Evolutionary conservation across 768 basidiomycete species (phyloP), one percentile per base, ranked within the genome.

Genomic region (Rhodocollybia butyracea): DNA sequence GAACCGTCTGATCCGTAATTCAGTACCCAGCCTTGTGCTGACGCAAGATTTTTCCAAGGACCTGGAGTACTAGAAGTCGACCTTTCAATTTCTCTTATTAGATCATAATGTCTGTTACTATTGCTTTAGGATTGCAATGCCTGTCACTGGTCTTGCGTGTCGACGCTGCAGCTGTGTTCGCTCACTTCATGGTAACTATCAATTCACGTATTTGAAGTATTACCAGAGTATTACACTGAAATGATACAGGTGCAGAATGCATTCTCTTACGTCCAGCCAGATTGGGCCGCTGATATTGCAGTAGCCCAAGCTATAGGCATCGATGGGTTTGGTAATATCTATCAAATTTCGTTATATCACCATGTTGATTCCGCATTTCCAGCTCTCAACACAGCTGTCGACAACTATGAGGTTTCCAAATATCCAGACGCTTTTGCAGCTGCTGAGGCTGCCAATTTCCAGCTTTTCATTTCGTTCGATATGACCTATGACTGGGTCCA

Each of bases 401-500:
- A 60, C 7, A 62, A 65, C 22, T 68, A 68, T 38, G 67, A 68
- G 47, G 59, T 65, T 5, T 59, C 55, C 40, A 56, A 53, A 12
- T 59, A 76, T 19, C 64, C 64, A 2, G 64, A 64, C 40, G 74
- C 74, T 10, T 76, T 70, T 57, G 40, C 62, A 30, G 75, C 64
- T 0, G 61, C 69, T 1, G 73, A 68, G 30, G 58, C 63, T 21
- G 54, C 62, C 32, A 60, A 61, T 39, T 73, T 73, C 66, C 70
- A 72, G 62, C 58, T 75, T 17, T 72, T 74, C 63, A 57, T 71
- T 54, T 71, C 68, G 29, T 70, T 73, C 54, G 74, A 74, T 57
- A 70, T 72, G 70, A 62, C 64, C n/a, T 59, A 39, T 26, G 46
- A 54, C 12, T 67, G 63, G 66, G 27, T 32, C 31, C 34, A 50